phyloP scores from a whole-genome alignment of 495 filamentous ascomycete genomes.

The Articulospora tetracladia region DNA sequence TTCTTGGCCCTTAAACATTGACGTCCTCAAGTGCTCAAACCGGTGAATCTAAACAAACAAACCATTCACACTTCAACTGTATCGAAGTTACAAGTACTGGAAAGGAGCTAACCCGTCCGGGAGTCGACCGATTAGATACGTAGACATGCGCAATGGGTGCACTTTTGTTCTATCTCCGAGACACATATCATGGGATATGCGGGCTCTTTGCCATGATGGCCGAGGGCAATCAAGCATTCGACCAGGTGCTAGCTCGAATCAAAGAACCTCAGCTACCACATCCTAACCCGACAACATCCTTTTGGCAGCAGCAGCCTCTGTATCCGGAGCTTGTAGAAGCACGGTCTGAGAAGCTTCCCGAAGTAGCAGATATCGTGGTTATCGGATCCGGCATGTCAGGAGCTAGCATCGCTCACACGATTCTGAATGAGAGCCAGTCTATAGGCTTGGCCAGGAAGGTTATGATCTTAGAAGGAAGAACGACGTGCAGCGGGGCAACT shows the following conservation, averaged over 20 bases:
- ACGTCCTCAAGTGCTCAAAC: too few relatives aligned
- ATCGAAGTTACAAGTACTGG: too few relatives aligned
- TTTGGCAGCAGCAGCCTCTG: slow-evolving; percentile 60
- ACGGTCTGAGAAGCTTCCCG: slow-evolving; percentile 33
- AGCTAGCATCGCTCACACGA: slow-evolving; percentile 43
- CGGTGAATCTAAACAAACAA: too few relatives aligned
- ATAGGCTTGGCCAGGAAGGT: slow-evolving; percentile 14
- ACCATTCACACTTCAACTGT: too few relatives aligned
- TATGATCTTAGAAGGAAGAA: slow-evolving; percentile 52
- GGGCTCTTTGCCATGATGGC: not conserved
- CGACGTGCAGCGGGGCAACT: slow-evolving; percentile 51
- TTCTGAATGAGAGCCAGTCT: not conserved
- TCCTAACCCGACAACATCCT: slow-evolving; percentile 56
- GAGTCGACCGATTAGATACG: too few relatives aligned
- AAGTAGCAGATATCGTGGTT: slow-evolving; percentile 52
- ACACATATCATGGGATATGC: not conserved
- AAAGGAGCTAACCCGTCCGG: too few relatives aligned
- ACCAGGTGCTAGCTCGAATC: not conserved
- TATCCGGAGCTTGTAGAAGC: slow-evolving; percentile 51
- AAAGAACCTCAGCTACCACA: slow-evolving; percentile 32
- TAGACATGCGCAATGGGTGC: not conserved
- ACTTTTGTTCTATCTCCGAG: not conserved
- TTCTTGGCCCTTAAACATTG: too few relatives aligned
- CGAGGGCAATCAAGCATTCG: not conserved
- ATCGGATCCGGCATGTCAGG: slow-evolving; percentile 72